Evolutionary conservation across 306 rosid genomes (phyloP).

Genomic region (Quercus parvula): DNA sequence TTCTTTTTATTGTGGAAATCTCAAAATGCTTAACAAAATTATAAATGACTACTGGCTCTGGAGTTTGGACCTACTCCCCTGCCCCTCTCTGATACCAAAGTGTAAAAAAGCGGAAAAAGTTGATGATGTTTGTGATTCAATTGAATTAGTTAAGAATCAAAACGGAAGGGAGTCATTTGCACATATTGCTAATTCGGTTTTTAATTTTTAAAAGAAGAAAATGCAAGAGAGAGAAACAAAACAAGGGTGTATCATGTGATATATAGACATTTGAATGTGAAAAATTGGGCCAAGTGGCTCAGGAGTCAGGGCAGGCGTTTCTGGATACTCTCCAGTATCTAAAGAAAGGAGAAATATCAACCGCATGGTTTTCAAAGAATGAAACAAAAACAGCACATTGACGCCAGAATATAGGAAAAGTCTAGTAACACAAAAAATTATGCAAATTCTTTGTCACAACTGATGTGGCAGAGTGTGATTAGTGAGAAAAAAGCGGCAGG

Average conservation of each 20-base stretch:
- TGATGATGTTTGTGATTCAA: background rate
- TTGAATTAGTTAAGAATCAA: background rate
- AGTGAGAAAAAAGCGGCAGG: no score
- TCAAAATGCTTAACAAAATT: no score
- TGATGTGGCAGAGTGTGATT: no score
- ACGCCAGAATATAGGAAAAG: background rate
- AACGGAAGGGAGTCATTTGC: background rate
- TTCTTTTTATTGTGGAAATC: no score
- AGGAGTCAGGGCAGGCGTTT: no score
- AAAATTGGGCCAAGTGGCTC: background rate
- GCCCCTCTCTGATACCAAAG: no score
- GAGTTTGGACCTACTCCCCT: no score
- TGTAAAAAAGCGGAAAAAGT: no score
- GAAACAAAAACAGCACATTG: background rate
- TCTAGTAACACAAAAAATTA: no score
- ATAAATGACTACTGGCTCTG: no score
- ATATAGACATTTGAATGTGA: slow-evolving; percentile 10
- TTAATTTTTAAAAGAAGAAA: background rate
- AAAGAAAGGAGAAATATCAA: background rate
- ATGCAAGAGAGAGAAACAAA: background rate
- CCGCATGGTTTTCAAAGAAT: background rate
- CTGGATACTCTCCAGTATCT: no score
- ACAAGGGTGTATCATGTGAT: background rate
- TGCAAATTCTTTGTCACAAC: no score
- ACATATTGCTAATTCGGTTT: background rate